Evolutionary conservation across 2,329 filamentous ascomycete genomes (phyloP), one percentile per base, ranked within the genome.

Genomic region (Aspergillus bombycis): DNA sequence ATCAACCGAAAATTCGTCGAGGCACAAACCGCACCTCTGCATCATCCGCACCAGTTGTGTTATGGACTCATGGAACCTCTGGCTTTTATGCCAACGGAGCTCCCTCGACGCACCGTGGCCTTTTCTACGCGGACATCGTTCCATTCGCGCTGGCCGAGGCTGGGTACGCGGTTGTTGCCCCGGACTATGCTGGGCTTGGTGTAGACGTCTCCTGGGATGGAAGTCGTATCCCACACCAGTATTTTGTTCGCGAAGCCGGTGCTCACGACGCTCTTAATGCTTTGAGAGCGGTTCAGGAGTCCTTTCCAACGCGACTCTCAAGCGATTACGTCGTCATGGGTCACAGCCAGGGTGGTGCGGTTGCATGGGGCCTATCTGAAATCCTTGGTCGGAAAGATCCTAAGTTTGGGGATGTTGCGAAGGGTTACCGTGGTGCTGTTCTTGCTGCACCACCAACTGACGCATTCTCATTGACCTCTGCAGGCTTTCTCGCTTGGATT

Each of bases 161-260:
- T 3, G 82, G 82, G 3, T 81, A 79, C 64, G 80, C 77, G 8
- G 81, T 84, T 12, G 76, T 83, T 21, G 81, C 75, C 1, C 72
- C 80, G 9, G 82, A 83, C 66, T 84, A 80, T 67, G 77, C 80
- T 2, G 81, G 82, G 0, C 75, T 84, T 4, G 82, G 82, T 7
- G 71, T 84, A 5, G 64, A 70, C 19, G 69, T 62, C 23, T 70
- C 70, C 36, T 70, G 75, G 57, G 67, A 76, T 63, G 78, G 77
- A 21, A 72, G 67, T 10, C 41, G 58, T 1, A 80, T 83, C 56
- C 67, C 71, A 4, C 80, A 83, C 64, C 76, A 80, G 54, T 85
- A 79, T 61, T 71, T 80, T 1, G 74, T 75, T 3, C 70, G 70
- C 7, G 74, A 77, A 0, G 71, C 77, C 1, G 71, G 76, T 11